Base-by-base conservation (phyloP, 441 rosid species). In the Euphorbia celastroides region DNA sequence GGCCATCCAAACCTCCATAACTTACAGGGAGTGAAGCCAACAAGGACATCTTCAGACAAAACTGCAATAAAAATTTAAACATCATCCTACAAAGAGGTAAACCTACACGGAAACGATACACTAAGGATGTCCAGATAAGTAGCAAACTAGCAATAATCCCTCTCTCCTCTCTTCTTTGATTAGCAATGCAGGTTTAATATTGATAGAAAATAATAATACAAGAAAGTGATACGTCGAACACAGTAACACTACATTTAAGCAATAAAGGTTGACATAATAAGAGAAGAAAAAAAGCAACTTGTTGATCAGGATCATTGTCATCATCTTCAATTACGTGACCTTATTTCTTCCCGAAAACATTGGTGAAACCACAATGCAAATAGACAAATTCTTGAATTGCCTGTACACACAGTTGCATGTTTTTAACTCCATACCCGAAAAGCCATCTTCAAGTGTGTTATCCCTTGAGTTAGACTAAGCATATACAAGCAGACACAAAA, bases 1-100 rank as follows among this genome's bases (percentile, higher is more conserved):
- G 88, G 26, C 91, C 96, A 78, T 88, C 88, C 72, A 88, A 75
- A 42, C 93, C 96, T 77, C 98, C 96, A 67, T 71, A 78, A 68
- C 73, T 83, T 38, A 60, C 51, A 38, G 97, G 94, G 69, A 93
- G 71, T 16, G 97, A 79, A 60, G 94, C 96, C 79, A 88, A 77
- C 65, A 93, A 66, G 0, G 97, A 78, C 56, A 90, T 81, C 80
- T 86, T 92, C 77, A 92, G 75, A 73, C 97, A 92, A 73, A 90
- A 86, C 93, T 92, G 80, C 81, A 61, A 42, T 60, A 55, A 23
- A 58, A 78, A 16, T 27, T 69, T 60, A 50, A 52, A 17, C 31
- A 30, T 61, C 30, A 26, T 48, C 42, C 61, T 4, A 36, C 44
- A 50, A 34, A 3, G 54, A 64, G 54, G 57, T 64, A 31, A 28